Base-by-base conservation (phyloP, 768 basidiomycete genomes). In the Sistotremastrum niveocremeum region DNA sequence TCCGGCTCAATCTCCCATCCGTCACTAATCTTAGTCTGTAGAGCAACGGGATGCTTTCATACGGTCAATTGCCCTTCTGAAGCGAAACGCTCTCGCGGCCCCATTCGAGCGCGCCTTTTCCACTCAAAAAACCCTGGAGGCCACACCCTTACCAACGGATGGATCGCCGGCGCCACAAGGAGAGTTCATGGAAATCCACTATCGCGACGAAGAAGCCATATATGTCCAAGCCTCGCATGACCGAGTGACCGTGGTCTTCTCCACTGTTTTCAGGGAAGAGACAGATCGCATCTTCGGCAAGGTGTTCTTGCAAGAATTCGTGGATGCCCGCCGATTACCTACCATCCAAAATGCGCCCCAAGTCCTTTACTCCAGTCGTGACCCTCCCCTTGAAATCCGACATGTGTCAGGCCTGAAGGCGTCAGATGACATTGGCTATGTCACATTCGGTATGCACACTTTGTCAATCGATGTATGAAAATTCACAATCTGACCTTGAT, bases 281-380 rank as follows among this genome's bases (percentile, higher is more conserved):
- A 95, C 94, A 1, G 95, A 99, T 63, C 77, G 91, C 45, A 87
- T 97, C 42, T 89, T 89, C 61, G 95, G 95, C 9, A 93, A 90
- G 62, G 84, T 98, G n/a, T 99, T 99, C 70, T 65, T 99, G 45
- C 95, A 98, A 89, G 95, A 98, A 80, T 99, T 99, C 56, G 95
- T 98, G 33, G 95, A 99, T 68, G 94, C 95, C n/a, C 77, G 95
- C 46, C 76, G 88, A 42, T 77, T 87, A 49, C 88, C 93, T 1
- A 80, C 82, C 7, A 84, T 98, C 44, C 95, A 98, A 64, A 90
- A 85, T 52, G 95, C 95, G 1, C 95, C 95, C 0, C 95, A 98
- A 62, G 95, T 99, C 9, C 71, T 93, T 7, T 98, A 95, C 63
- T 84, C 87, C 7, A 93, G 82, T 56, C 80, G 91, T 37, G 91